These are phyloP conservation scores for Drosera spatulata DNA, from an alignment of 179 eudicot species.

Conservation along the genomic window DNA sequence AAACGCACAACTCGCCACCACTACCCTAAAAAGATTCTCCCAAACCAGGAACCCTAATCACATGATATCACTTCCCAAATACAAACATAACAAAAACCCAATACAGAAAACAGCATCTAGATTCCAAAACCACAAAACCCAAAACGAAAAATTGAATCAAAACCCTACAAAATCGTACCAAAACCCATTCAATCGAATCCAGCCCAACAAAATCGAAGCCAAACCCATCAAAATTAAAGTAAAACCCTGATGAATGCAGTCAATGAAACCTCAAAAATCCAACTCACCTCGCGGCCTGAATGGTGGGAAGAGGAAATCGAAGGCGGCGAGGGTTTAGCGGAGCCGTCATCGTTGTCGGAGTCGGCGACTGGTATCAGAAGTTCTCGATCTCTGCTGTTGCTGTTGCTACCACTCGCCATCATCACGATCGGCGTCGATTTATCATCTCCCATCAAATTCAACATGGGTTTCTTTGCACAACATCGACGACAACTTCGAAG, in stretches of 20 bases:
- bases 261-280: not conserved
- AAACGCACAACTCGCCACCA: too few relatives aligned
- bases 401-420: conserved; percentile 19
- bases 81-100: not conserved
- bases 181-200: too few relatives aligned
- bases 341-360: conserved; percentile 22
- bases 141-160: not conserved
- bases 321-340: conserved; percentile 62
- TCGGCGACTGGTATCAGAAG: conserved; percentile 68
- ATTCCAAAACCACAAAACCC: not conserved
- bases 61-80: too few relatives aligned
- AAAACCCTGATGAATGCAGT: conserved; percentile 2
- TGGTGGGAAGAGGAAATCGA: conserved; percentile 52
- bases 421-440: conserved; percentile 24
- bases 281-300: conserved; percentile 75
- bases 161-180: too few relatives aligned
- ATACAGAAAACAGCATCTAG: not conserved
- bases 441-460: conserved; percentile 44
- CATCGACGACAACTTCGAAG: too few relatives aligned
- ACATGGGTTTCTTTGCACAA: too few relatives aligned
- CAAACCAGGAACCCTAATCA: too few relatives aligned
- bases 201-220: too few relatives aligned
- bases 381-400: conserved; percentile 66
- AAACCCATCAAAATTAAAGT: not conserved
- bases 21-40: too few relatives aligned